phyloP scores from a whole-genome alignment of 139 green algal genomes.

The Yamagishiella unicocca region DNA sequence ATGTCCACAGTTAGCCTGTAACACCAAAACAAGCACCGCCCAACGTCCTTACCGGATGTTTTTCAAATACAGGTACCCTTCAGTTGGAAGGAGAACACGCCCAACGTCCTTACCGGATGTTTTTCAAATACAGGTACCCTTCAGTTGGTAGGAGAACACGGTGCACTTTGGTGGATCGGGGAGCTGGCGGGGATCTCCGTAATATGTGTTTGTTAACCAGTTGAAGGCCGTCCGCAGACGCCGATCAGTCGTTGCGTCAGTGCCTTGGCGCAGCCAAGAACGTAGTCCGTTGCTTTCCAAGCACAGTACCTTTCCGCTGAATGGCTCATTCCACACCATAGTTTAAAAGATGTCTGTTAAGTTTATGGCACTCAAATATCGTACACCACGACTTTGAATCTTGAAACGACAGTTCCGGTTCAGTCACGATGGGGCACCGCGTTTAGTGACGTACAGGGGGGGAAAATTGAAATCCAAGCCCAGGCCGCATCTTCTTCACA shows the following conservation, averaged over 20 bases:
- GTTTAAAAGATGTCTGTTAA: neutral
- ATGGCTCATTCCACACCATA: neutral
- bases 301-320: neutral
- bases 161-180: neutral
- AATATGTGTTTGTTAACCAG: neutral
- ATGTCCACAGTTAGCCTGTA: neutral
- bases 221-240: neutral
- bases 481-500: too few species aligned
- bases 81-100: neutral
- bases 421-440: too few species aligned
- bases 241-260: neutral
- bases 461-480: too few species aligned
- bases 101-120: neutral
- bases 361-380: neutral
- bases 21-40: neutral
- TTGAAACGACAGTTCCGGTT: constrained; percentile 6
- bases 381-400: neutral
- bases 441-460: too few species aligned
- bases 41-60: neutral
- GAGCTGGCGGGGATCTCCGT: neutral
- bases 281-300: neutral
- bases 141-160: neutral
- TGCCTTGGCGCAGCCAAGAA: neutral
- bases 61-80: neutral
- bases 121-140: neutral